Conservation (phyloP, 176 grass and related monocot genomes). For the Eremochloa ophiuroides region DNA sequence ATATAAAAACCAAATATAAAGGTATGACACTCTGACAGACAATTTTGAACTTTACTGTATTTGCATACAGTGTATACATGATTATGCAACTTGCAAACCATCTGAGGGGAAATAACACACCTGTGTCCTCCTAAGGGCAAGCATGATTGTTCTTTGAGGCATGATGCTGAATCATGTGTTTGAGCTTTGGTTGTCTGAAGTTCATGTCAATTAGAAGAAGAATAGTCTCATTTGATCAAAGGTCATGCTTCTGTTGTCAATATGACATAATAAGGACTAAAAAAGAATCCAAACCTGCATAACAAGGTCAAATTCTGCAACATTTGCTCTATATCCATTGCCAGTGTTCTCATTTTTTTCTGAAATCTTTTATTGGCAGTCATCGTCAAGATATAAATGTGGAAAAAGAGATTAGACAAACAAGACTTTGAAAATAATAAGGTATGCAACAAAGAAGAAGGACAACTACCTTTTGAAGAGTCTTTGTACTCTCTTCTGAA, state of each 20-base stretch:
- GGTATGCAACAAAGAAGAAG: neutral
- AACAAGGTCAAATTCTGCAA: conserved; percentile 93
- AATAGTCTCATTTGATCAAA: neutral
- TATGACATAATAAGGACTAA: conserved; percentile 16
- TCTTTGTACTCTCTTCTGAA: conserved; percentile 48
- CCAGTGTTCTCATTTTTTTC: conserved; percentile 52
- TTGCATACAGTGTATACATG: neutral
- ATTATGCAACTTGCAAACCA: neutral
- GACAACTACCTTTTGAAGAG: conserved; percentile 62
- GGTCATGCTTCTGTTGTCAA: neutral
- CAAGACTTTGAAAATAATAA: conserved; percentile 1
- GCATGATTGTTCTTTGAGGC: conserved; percentile 74
- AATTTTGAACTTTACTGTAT: conserved; percentile 7
- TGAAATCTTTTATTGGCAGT: conserved; percentile 37
- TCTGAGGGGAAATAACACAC: conserved; percentile 32
- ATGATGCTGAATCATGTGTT: conserved; percentile 85
- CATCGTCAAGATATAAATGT: conserved; percentile 1
- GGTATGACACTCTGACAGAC: neutral
- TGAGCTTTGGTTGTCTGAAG: conserved; percentile 76
- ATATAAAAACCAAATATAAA: conserved; percentile 21
- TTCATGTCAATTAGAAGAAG: conserved; percentile 33
- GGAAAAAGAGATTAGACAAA: neutral
- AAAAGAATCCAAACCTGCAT: conserved; percentile 79
- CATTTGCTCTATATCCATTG: conserved; percentile 57
- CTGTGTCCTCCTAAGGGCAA: conserved; percentile 95